Base-by-base conservation (phyloP, 768 basidiomycete species). In the Auricularia heimuer region DNA sequence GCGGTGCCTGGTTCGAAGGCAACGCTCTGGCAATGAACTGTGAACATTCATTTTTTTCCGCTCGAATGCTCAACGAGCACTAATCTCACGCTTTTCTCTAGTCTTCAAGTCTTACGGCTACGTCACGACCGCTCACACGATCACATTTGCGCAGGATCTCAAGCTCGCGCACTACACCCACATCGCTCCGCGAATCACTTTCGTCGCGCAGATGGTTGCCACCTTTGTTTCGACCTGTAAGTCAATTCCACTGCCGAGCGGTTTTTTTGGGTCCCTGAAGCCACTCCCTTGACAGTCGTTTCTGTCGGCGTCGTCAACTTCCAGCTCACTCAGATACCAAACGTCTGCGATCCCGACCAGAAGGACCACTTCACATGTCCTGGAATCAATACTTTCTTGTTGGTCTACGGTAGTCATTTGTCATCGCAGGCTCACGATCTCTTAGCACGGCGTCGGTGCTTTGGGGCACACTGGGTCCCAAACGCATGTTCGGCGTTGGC, bases 121-220 rank as follows among this genome's bases (percentile, higher is more conserved):
- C 65, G 67, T 77, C 63, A 74, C 71, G 8, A 73, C 72, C 4
- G 68, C 69, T 1, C 75, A 73, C 39, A 70, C 72, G 1, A 56
- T 75, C 34, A 69, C 64, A 3, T 75, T 75, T 63, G 69, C 72
- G 0, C 69, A 69, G 56, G 73, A 75, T 65, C 68, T 75, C 64
- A 75, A 74, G 65, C 62, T 73, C 29, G 77, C 72, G 18, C 76
- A 78, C 62, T 78, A 79, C 69, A 72, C 73, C 69, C 72, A 74
- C 64, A 70, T 73, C 12, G 68, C 71, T 4, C 72, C 70, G 1
- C 67, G 72, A 16, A 65, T 65, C 60, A 77, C 76, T 4, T 80
- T 80, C 67, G 63, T 65, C 62, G 71, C 70, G 3, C 78, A 78
- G 54, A 69, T 74, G 45, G 68, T 76, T 56, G 76, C 75, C 42